Evolutionary conservation across 345 rosid species (phyloP).

Genomic region (Pistacia integerrima): DNA sequence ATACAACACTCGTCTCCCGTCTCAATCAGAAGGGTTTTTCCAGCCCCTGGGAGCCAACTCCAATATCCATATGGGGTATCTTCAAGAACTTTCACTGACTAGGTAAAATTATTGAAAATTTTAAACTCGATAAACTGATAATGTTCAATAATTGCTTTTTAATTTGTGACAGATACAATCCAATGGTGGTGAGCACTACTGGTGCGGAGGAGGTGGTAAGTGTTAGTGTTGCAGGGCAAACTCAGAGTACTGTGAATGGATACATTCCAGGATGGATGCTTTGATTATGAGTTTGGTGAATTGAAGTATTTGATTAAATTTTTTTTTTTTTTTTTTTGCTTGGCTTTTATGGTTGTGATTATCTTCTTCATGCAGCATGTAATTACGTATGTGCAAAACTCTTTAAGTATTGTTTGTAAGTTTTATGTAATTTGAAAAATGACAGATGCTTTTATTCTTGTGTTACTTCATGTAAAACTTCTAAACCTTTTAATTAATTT

Average conservation of each 20-base stretch:
- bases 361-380: too few species aligned
- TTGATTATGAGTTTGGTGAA: background rate
- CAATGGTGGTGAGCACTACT: background rate
- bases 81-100: background rate
- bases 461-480: too few species aligned
- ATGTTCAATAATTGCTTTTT: background rate
- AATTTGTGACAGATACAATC: constrained; percentile 37
- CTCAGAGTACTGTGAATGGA: constrained; percentile 33
- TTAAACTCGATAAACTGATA: background rate
- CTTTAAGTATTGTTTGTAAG: too few species aligned
- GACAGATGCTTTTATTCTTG: too few species aligned
- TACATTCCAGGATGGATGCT: constrained; percentile 58
- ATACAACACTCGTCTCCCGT: constrained; percentile 29
- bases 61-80: constrained; percentile 57
- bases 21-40: constrained; percentile 48
- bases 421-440: too few species aligned
- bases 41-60: constrained; percentile 40
- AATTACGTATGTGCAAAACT: too few species aligned
- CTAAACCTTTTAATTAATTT: too few species aligned
- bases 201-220: constrained; percentile 24
- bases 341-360: background rate
- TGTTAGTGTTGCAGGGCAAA: constrained; percentile 16
- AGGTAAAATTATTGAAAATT: background rate
- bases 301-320: background rate
- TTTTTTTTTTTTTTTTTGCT: background rate